Conservation (phyloP, 768 basidiomycete genomes). For the Inosperma sp. region DNA sequence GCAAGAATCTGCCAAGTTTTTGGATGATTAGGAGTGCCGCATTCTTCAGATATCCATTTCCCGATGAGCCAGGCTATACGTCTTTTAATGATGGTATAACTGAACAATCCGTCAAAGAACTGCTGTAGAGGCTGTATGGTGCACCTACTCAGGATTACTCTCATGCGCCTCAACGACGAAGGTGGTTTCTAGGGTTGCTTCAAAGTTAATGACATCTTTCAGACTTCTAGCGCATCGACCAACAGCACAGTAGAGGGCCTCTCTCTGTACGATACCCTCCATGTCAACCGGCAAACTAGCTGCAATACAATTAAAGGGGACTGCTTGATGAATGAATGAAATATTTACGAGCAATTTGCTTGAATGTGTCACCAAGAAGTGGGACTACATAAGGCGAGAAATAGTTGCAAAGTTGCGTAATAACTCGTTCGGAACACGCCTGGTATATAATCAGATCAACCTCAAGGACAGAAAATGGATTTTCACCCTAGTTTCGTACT, state of each 20-base stretch:
- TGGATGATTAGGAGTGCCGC: conserved; percentile 52
- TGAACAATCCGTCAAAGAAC: conserved; percentile 25
- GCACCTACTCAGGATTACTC: conserved; percentile 52
- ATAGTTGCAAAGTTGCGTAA: conserved; percentile 71
- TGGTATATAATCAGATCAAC: conserved; percentile 27
- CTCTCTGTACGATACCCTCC: conserved; percentile 65
- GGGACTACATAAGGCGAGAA: conserved; percentile 68
- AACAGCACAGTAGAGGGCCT: conserved; percentile 83
- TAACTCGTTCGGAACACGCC: conserved; percentile 92
- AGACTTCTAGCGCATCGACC: conserved; percentile 73
- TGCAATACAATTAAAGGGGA: no score
- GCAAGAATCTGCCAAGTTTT: conserved; percentile 78
- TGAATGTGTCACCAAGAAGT: conserved; percentile 55
- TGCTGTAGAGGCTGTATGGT: not conserved
- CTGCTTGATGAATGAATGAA: not conserved
- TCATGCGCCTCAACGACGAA: conserved; percentile 57
- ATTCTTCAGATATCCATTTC: conserved; percentile 75
- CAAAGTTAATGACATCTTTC: conserved; percentile 60
- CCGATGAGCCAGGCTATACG: conserved; percentile 94
- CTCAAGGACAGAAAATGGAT: not conserved
- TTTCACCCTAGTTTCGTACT: conserved; percentile 83
- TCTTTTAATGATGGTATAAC: conserved; percentile 90
- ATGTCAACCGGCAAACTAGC: conserved; percentile 51
- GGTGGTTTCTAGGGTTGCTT: conserved; percentile 61
- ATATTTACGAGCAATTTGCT: conserved; percentile 51